Evolutionary conservation across 306 rosid species (phyloP), one percentile per base, ranked within the genome.

Genomic region (Medicago lupulina): DNA sequence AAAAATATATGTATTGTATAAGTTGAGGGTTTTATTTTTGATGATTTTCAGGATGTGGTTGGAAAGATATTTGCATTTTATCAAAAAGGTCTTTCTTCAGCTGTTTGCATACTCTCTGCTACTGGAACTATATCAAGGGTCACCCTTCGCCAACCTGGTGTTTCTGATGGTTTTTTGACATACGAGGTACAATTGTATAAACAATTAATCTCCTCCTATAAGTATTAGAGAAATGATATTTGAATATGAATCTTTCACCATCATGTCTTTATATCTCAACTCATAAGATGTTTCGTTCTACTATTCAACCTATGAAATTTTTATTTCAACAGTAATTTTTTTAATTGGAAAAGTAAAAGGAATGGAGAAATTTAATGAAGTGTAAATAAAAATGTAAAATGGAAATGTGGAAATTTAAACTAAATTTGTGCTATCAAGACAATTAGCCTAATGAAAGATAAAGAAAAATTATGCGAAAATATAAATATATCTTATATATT

Each of bases 81-180:
- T 50, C 46, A 14, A 0, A 74, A 7, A 8, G 64, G 80, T 21
- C 60, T 64, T 67, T 73, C 58, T 1, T 23, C 83, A 36, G 34
- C 83, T 41, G 69, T 80, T 68, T 84, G 86, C 72, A 19, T 92
- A n/a, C 80, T 88, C 18, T 79, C 92, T 36, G 92, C 87, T 9
- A 58, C 25, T 55, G 97, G 97, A 50, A 10, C 5, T 17, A 71
- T 87, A 8, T 85, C 92, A 9, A 39, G 39, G 19, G 88, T 74
- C 1, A 1, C 15, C 36, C 50, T 92, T 72, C 66, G 84, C 12
- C 68, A 76, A 19, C 65, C 78, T 36, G 7, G 9, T 67, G 31
- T 38, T 44, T 10, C 76, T 2, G 73, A 67, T 34, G 74, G 17
- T 66, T 0, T 9, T 59, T 7, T 43, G 62, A 88, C 43, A 85